Evolutionary conservation across 164 flowering plant species (phyloP), one percentile per base, ranked within the genome.

Genomic region (Vitis riparia): DNA sequence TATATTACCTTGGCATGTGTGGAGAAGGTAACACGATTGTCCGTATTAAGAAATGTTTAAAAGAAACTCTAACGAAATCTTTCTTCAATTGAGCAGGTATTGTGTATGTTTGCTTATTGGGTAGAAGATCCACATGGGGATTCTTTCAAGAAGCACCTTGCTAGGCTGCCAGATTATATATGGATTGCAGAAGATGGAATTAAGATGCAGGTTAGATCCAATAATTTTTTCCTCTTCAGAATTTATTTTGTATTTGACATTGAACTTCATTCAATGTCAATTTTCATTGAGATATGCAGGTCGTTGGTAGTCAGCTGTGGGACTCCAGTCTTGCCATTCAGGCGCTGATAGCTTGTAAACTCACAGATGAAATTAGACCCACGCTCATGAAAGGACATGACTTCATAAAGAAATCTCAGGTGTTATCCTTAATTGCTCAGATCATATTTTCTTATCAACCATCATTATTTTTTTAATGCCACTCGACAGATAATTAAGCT

Each of bases 41-140:
- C 6, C 44, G 6, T 3, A 32, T 32, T 32, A 6, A 1, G 44
- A 32, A 32, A 32, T 3, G 9, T 19, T 14, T 51, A 48, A 37
- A 17, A n/a, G 9, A 32, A 32, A 32, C 44, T 32, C 3, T 32
- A 32, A 32, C 5, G 44, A 6, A 32, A 19, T 3, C 4, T 32
- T 6, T 32, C 44, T 6, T 32, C 4, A 32, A 32, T 32, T 51
- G 4, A 10, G 13, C 30, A 83, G 84, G 83, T 73, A 13, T 48
- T 83, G 13, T 83, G 79, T 68, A 85, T 85, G 89, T 85, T 85
- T 62, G 82, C 84, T 69, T 85, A 87, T 6, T 32, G 44, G 44
- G 44, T 32, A 32, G 44, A 32, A 32, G 44, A 32, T 32, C 44
- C 44, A 32, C 3, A 3, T 6, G 44, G 44, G 44, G 44, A 32